Evolutionary conservation across 2,329 filamentous ascomycete genomes (phyloP).

Genomic region (Beauveria caledonica): DNA sequence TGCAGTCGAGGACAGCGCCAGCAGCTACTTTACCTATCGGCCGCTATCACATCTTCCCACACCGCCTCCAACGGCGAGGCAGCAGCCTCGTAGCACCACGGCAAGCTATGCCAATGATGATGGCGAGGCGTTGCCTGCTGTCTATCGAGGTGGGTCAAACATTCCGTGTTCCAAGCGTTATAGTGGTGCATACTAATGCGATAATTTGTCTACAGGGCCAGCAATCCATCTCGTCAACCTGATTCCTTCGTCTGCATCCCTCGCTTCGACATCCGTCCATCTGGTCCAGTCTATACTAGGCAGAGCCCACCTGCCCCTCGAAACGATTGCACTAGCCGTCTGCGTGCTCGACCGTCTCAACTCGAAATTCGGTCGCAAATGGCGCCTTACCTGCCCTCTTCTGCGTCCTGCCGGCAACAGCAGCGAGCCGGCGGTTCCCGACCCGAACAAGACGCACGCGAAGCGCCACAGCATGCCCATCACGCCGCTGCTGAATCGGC

Average conservation of each 20-base stretch:
- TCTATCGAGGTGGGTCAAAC: conserved; percentile 27
- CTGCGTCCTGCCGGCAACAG: conserved; percentile 15
- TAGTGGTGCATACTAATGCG: not conserved
- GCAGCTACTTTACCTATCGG: conserved; percentile 53
- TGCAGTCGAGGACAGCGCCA: conserved; percentile 33
- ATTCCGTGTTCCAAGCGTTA: not conserved
- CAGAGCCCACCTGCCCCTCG: conserved; percentile 49
- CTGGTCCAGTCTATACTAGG: conserved; percentile 53
- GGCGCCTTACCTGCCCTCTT: conserved; percentile 52
- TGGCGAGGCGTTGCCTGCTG: conserved; percentile 32
- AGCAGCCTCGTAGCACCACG: conserved; percentile 30
- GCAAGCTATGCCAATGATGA: conserved; percentile 28
- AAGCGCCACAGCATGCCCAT: conserved; percentile 43
- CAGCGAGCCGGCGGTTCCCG: not conserved
- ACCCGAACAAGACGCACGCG: conserved; percentile 15
- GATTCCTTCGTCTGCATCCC: conserved; percentile 54
- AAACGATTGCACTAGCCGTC: conserved; percentile 55
- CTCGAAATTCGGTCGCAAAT: conserved; percentile 52
- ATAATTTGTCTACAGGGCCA: conserved; percentile 38
- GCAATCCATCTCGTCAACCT: conserved; percentile 59
- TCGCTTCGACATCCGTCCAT: conserved; percentile 48
- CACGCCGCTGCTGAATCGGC: conserved; percentile 18
- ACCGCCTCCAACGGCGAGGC: conserved; percentile 49
- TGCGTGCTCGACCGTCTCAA: conserved; percentile 59
- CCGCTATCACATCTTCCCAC: conserved; percentile 61